These are phyloP conservation scores for Trichoderma citrinoviride DNA, from an alignment of 2,329 filamentous ascomycete species.

Conservation along the genomic window DNA sequence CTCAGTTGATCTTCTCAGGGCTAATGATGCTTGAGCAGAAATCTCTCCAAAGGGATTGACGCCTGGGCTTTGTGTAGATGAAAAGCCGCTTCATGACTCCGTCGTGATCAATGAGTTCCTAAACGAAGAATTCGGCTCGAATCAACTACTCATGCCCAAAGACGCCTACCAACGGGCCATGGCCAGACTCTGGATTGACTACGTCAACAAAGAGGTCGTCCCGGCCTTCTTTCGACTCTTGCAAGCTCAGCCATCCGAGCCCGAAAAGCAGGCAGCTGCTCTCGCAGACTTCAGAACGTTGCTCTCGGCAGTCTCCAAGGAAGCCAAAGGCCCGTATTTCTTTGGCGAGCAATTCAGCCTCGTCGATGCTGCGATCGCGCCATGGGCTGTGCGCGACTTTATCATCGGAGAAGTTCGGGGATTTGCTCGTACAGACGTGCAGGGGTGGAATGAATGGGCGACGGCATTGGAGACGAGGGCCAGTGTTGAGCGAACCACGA, in stretches of 20 bases:
- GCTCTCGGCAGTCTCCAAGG: background rate
- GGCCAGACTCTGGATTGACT: background rate
- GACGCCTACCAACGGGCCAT: background rate
- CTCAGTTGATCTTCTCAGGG: rapidly evolving
- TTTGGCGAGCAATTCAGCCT: background rate
- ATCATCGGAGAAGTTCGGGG: background rate
- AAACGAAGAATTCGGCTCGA: background rate
- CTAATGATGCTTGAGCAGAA: background rate
- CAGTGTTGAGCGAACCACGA: background rate
- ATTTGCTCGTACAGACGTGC: background rate
- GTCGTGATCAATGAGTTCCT: background rate
- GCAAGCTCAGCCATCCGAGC: background rate
- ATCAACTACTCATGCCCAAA: background rate
- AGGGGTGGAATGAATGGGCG: background rate
- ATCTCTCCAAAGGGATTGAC: background rate
- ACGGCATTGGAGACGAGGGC: background rate
- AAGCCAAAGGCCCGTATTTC: background rate
- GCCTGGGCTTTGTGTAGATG: background rate
- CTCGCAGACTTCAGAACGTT: background rate
- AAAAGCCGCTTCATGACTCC: background rate
- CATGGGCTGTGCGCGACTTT: background rate
- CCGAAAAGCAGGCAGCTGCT: background rate
- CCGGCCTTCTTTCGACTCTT: background rate
- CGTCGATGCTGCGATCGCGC: background rate
- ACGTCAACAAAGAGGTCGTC: background rate